Conservation (phyloP, 495 filamentous ascomycete species). For the Talaromyces ruber region DNA sequence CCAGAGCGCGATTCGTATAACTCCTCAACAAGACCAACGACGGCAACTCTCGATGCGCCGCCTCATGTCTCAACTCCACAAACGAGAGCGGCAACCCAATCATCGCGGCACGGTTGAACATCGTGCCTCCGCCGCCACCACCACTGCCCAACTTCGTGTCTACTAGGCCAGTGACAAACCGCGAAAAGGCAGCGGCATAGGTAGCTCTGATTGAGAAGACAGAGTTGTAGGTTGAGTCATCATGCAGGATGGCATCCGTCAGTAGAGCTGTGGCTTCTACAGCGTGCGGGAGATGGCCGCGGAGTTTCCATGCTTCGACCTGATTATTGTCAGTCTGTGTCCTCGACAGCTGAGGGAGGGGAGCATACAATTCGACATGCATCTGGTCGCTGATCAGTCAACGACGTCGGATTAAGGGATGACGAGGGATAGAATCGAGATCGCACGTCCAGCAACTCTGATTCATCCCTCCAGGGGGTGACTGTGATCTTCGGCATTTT, state of each 20-base stretch:
- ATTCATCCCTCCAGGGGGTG: slow-evolving; percentile 66
- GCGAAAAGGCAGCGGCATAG: slow-evolving; percentile 52
- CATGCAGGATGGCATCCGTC: slow-evolving; percentile 62
- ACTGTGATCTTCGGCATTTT: slow-evolving; percentile 67
- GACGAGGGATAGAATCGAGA: slow-evolving; percentile 53
- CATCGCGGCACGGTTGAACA: slow-evolving; percentile 72
- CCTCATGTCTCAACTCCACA: slow-evolving; percentile 84
- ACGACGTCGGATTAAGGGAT: neutral
- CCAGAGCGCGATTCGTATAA: slow-evolving; percentile 57
- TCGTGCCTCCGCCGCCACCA: slow-evolving; percentile 53
- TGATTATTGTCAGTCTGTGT: slow-evolving; percentile 10
- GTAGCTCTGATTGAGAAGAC: slow-evolving; percentile 47
- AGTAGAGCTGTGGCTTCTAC: slow-evolving; percentile 75
- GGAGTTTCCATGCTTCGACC: slow-evolving; percentile 50
- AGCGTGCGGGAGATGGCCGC: slow-evolving; percentile 71
- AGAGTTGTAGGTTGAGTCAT: slow-evolving; percentile 44
- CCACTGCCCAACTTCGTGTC: slow-evolving; percentile 65
- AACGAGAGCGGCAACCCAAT: slow-evolving; percentile 74
- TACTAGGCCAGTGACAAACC: slow-evolving; percentile 83
- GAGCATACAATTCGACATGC: slow-evolving; percentile 39
- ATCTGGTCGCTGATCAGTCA: slow-evolving; percentile 28
- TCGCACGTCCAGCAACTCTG: slow-evolving; percentile 60
- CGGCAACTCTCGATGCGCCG: slow-evolving; percentile 81
- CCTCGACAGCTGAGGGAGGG: slow-evolving; percentile 4
- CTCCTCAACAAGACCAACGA: slow-evolving; percentile 59